phyloP scores from a whole-genome alignment of 148 eudicot genomes.

The Oxyria digyna region DNA sequence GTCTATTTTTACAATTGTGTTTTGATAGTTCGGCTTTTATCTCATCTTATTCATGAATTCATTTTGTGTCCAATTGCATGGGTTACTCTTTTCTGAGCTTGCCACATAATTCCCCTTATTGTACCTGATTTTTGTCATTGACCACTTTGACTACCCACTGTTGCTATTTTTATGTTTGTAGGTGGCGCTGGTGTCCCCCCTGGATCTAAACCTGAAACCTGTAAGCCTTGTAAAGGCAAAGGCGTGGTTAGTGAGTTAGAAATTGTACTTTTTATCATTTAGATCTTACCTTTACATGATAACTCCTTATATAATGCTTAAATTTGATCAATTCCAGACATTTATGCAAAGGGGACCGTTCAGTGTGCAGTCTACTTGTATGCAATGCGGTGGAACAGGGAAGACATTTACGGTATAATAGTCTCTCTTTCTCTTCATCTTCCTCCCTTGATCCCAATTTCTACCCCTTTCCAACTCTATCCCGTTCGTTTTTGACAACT shows the following conservation, averaged over 20 bases:
- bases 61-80: background rate
- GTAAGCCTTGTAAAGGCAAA: constrained; percentile 70
- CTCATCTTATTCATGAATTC: background rate
- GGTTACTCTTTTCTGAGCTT: background rate
- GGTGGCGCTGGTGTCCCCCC: constrained; percentile 96
- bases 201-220: constrained; percentile 87
- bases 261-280: background rate
- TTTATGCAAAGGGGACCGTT: constrained; percentile 49
- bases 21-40: background rate
- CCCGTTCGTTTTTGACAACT: too few species aligned
- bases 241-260: constrained; percentile 52
- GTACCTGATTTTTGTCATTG: background rate
- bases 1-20: background rate
- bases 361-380: constrained; percentile 46
- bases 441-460: too few species aligned
- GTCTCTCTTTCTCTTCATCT: background rate
- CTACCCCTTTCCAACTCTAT: too few species aligned
- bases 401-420: constrained; percentile 56
- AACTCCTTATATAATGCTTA: background rate
- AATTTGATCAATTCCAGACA: constrained; percentile 29
- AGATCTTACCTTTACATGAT: background rate
- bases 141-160: background rate
- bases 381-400: constrained; percentile 60
- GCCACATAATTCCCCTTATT: background rate
- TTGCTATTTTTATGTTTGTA: constrained; percentile 11